Conservation (phyloP, 2,329 filamentous ascomycete species). For the Cordyceps militaris region DNA sequence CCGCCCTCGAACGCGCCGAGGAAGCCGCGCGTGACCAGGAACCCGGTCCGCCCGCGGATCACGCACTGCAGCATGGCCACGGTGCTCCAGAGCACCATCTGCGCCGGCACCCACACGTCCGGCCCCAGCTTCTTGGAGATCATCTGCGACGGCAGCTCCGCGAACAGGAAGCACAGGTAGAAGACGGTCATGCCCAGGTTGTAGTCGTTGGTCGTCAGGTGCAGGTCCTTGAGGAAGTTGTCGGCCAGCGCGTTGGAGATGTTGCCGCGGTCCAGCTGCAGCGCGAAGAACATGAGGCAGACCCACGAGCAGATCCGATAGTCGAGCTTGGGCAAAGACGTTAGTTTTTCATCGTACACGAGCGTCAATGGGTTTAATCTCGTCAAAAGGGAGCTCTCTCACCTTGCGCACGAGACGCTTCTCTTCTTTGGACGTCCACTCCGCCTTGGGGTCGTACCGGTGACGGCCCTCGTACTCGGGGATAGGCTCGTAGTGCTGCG, state of each 20-base stretch:
- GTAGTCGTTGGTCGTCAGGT: conserved; percentile 36
- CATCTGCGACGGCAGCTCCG: conserved; percentile 53
- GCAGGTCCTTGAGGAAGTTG: conserved; percentile 34
- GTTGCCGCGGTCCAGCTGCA: conserved; percentile 40
- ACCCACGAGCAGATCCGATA: conserved; percentile 34
- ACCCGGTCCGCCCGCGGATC: conserved; percentile 12
- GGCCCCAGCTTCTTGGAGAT: conserved; percentile 44
- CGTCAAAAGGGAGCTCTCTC: too few relatives aligned
- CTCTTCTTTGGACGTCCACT: conserved; percentile 52
- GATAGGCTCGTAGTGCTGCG: conserved; percentile 40
- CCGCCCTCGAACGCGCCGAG: conserved; percentile 32
- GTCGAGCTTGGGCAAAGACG: conserved; percentile 19
- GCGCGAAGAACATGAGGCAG: conserved; percentile 41
- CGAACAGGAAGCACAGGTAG: conserved; percentile 41
- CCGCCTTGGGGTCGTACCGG: conserved; percentile 49
- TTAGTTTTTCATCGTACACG: too few relatives aligned
- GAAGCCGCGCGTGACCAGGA: conserved; percentile 23
- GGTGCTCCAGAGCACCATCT: conserved; percentile 47
- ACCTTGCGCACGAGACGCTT: conserved; percentile 17
- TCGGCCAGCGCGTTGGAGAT: conserved; percentile 36
- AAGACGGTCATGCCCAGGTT: conserved; percentile 45
- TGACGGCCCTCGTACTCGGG: conserved; percentile 51
- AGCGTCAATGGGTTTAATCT: too few relatives aligned
- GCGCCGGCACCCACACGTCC: conserved; percentile 47
- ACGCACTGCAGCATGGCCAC: conserved; percentile 30